phyloP scores from a whole-genome alignment of 2,329 filamentous ascomycete genomes.

The Aspergillus neoniger region DNA sequence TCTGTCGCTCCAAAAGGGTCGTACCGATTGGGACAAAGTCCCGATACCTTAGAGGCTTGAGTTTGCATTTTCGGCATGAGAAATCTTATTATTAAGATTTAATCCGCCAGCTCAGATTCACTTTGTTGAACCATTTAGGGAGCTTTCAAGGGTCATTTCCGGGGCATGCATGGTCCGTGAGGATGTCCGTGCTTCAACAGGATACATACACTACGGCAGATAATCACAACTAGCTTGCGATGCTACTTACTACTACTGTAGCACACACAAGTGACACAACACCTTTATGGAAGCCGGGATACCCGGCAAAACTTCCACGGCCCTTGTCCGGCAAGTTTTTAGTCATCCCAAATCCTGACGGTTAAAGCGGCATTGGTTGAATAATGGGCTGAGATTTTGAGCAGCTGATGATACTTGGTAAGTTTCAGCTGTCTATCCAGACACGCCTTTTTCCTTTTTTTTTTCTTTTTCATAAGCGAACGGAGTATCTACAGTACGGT shows the following conservation, averaged over 20 bases:
- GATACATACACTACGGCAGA: conserved; percentile 2
- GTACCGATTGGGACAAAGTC: not conserved
- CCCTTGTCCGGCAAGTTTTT: not conserved
- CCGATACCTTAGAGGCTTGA: not conserved
- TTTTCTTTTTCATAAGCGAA: not conserved
- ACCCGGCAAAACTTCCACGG: not conserved
- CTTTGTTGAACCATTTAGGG: not conserved
- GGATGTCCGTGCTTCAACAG: conserved; percentile 15
- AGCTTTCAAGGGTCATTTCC: not conserved
- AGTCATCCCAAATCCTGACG: not conserved
- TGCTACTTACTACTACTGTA: too few relatives aligned
- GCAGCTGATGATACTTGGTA: not conserved
- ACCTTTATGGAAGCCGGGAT: not conserved
- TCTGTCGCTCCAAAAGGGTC: not conserved
- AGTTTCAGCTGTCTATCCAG: not conserved
- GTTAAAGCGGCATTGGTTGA: not conserved
- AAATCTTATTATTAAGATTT: conserved; percentile 5
- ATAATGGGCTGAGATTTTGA: not conserved
- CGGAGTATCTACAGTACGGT: not conserved
- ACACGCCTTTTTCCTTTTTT: too few relatives aligned
- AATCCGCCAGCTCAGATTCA: not conserved
- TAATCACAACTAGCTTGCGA: not conserved
- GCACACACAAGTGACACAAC: too few relatives aligned
- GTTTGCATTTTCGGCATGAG: not conserved
- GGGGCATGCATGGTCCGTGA: conserved; percentile 18